Percentiles rank a stretch among this genome's conserved stretches.
Evolutionary conservation across 148 eudicot species (phyloP).

Genomic region (Rhododendron molle): DNA sequence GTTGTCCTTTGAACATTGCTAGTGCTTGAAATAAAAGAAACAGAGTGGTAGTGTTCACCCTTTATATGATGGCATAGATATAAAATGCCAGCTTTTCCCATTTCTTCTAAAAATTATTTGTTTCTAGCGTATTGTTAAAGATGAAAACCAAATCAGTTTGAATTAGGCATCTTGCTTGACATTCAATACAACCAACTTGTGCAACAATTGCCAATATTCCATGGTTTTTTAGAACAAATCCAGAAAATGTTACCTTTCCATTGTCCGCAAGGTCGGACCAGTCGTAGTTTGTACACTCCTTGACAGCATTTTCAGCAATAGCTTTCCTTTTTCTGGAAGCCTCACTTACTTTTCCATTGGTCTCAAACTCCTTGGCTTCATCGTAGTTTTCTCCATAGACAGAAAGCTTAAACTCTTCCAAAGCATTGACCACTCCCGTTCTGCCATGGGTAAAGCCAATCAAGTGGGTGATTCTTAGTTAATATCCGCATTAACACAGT

Average conservation of each 20-base stretch:
- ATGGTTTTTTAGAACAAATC: neutral
- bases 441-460: conserved; percentile 30
- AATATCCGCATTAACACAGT: neutral
- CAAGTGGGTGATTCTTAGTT: neutral
- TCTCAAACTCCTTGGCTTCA: conserved; percentile 21
- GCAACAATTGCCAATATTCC: neutral
- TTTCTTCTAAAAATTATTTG: neutral
- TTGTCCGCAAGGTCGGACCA: conserved; percentile 88
- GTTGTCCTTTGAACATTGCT: neutral
- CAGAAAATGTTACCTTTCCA: conserved; percentile 56
- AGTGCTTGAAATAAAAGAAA: neutral
- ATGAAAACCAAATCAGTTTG: neutral
- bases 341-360: conserved; percentile 29
- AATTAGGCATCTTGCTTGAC: neutral
- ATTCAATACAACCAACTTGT: neutral
- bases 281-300: conserved; percentile 57
- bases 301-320: conserved; percentile 51
- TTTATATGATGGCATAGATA: neutral
- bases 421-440: conserved; percentile 66
- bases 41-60: neutral
- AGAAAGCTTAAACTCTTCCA: conserved; percentile 81
- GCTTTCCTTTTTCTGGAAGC: conserved; percentile 78
- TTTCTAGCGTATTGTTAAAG: neutral
- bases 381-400: conserved; percentile 71
- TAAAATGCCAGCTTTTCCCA: neutral